Conservation (phyloP, 345 rosid genomes). For the Populus davidiana region DNA sequence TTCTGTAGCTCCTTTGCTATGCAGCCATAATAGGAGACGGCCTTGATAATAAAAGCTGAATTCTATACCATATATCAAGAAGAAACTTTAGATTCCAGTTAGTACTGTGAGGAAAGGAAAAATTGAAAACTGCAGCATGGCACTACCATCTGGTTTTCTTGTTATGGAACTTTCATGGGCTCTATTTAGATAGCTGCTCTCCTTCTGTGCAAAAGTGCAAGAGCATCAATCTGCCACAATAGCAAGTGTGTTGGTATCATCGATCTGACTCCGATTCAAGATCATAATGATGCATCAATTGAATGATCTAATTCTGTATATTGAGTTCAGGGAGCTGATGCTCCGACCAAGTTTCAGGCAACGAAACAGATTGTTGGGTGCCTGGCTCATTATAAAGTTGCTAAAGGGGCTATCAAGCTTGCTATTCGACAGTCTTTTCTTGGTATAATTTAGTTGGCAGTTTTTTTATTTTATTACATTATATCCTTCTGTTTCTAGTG, state of each 20-base stretch:
- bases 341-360: slow-evolving; percentile 93
- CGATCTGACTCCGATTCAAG: neutral
- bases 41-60: neutral
- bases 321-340: slow-evolving; percentile 92
- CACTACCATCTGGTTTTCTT: too few relatives aligned
- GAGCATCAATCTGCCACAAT: neutral
- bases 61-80: neutral
- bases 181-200: slow-evolving; percentile 6
- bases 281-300: neutral
- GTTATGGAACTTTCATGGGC: neutral
- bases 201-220: neutral
- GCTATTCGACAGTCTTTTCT: slow-evolving; percentile 81
- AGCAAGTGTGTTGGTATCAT: neutral
- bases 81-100: neutral
- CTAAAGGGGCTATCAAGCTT: slow-evolving; percentile 64
- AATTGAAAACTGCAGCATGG: neutral
- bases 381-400: slow-evolving; percentile 45
- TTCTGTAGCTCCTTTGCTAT: neutral
- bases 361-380: slow-evolving; percentile 78
- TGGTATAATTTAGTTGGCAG: slow-evolving; percentile 40
- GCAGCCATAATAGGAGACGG: neutral
- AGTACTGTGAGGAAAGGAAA: neutral
- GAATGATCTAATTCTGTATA: neutral
- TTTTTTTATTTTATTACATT: slow-evolving; percentile 3
- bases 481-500: neutral